Base-by-base conservation (phyloP, 208 protist species). In the Trypanosoma scelopori region DNA sequence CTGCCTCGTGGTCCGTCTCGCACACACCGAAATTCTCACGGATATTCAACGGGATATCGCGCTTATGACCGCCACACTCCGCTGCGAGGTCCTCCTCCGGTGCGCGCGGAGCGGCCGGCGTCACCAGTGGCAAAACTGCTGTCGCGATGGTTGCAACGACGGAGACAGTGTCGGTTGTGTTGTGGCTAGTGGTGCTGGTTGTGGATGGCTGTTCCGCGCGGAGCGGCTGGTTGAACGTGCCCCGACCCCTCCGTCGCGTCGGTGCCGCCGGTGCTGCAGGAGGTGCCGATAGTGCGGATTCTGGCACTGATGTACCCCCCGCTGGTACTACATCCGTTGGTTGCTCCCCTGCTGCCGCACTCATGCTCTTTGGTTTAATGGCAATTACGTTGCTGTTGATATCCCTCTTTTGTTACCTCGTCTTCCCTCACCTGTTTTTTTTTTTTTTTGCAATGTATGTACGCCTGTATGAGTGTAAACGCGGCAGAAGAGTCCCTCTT, bases 191-290 rank as follows among this genome's bases (percentile, higher is more conserved):
- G 65, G 49, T 52, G 25, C 1, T 65, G 76, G 46, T 71, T 37
- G 67, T 49, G 59, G 79, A 66, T 23, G 76, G 68, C 41, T 85
- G 72, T 20, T 94, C 88, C 1, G 84, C 89, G 52, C 79, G 89
- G 25, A 94, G 77, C 27, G 78, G 74, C 47, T 81, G 78, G 27
- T 73, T 71, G 55, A 92, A 91, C 23, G 74, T 83, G 6, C 89
- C 89, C 12, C 89, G 81, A 1, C 89, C 89, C 18, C 84, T 79
- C 39, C 89, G 84, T 28, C 87, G 73, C 1, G 77, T 62, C 23
- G 76, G 53, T 1, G 71, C 62, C 1, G 77, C 66, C 23, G 76
- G 53, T 1, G 71, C 62, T 11, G 76, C 48, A 13, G 71, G 55
- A 27, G 68, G 43, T 7, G 55, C 28, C 6, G 74, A 46, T 28